Conservation (phyloP, 768 basidiomycete species). For the Tephrocybe rancida region DNA sequence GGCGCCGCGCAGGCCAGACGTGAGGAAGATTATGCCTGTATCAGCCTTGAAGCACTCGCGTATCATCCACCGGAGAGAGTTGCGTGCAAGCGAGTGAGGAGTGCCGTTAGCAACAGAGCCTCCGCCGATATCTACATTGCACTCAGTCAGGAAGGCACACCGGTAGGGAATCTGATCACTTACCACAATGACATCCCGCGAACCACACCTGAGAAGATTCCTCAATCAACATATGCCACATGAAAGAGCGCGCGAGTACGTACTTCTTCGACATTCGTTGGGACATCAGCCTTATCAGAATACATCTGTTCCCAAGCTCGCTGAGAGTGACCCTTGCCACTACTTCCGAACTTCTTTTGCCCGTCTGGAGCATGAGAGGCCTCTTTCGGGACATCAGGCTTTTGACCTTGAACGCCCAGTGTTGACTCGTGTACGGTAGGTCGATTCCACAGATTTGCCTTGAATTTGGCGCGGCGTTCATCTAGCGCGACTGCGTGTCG, state of each 20-base stretch:
- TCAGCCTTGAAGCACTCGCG: constrained; percentile 66
- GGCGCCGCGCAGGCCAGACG: constrained; percentile 44
- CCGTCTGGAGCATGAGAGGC: not conserved
- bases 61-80: constrained; percentile 71
- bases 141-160: not conserved
- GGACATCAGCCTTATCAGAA: constrained; percentile 13
- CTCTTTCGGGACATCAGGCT: constrained; percentile 11
- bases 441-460: constrained; percentile 38
- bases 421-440: constrained; percentile 30
- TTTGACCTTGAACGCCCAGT: constrained; percentile 24
- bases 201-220: constrained; percentile 46
- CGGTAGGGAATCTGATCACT: not conserved
- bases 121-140: constrained; percentile 29
- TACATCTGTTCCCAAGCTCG: constrained; percentile 28
- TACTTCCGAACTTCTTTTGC: not conserved
- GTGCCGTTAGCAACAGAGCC: constrained; percentile 42
- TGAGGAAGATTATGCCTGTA: constrained; percentile 66
- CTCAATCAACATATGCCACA: not conserved
- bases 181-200: constrained; percentile 39
- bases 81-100: constrained; percentile 50
- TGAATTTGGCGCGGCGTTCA: constrained; percentile 51
- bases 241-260: not conserved
- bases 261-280: constrained; percentile 44
- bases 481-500: constrained; percentile 54
- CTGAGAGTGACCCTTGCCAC: constrained; percentile 8